Percentiles rank a stretch among this genome's conserved stretches.
Conservation (phyloP, 2,329 filamentous ascomycete genomes). For the Aureobasidium sp. region DNA sequence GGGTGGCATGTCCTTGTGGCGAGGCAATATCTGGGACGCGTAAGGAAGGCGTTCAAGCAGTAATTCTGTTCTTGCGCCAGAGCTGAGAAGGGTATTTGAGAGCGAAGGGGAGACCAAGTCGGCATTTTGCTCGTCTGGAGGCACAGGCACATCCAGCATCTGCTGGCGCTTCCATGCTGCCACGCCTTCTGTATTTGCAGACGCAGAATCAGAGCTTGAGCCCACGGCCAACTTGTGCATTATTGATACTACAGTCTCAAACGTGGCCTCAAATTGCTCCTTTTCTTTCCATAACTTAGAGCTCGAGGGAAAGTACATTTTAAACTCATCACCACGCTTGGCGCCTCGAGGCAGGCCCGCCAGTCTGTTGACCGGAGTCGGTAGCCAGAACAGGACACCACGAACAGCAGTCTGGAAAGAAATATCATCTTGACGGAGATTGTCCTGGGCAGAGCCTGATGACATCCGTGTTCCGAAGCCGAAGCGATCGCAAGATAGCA, state of each 20-base stretch:
- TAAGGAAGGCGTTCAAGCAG: conserved; percentile 84
- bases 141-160: background rate
- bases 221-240: background rate
- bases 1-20: conserved; percentile 45
- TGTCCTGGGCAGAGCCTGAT: conserved; percentile 54
- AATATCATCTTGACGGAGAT: conserved; percentile 86
- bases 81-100: background rate
- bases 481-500: conserved; percentile 71
- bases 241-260: conserved; percentile 53
- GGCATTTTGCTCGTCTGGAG: background rate
- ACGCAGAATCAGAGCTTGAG: background rate
- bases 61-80: conserved; percentile 60
- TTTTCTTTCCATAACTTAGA: conserved; percentile 75
- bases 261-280: conserved; percentile 70
- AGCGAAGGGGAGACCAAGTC: background rate
- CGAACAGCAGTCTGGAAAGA: conserved; percentile 85
- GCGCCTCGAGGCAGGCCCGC: conserved; percentile 31
- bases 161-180: conserved; percentile 21
- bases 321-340: conserved; percentile 54
- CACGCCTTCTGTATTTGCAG: conserved; percentile 17
- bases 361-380: conserved; percentile 68
- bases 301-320: conserved; percentile 88
- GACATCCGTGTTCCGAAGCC: conserved; percentile 48
- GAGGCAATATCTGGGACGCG: conserved; percentile 58
- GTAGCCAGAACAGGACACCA: conserved; percentile 77